Percentiles rank a stretch among this genome's conserved stretches.
phyloP scores from a whole-genome alignment of 148 eudicot species.

The Rhododendron simsii region DNA sequence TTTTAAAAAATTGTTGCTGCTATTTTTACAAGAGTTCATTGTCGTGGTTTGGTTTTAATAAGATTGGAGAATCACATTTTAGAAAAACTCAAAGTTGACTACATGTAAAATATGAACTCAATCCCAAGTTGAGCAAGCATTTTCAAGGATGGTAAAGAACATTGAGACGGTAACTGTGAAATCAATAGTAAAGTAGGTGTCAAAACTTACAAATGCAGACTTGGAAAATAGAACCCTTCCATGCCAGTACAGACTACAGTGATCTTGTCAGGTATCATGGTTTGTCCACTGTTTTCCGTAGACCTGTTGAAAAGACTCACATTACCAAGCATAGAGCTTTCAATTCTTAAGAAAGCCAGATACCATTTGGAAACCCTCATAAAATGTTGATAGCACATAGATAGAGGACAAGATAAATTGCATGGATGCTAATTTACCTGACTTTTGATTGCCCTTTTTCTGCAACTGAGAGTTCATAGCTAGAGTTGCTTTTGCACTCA shows the following conservation, averaged over 20 bases:
- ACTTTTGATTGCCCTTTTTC: conserved; percentile 19
- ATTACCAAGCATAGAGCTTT: background rate
- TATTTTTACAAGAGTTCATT: background rate
- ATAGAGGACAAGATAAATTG: background rate
- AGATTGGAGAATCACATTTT: background rate
- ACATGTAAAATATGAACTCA: background rate
- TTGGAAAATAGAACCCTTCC: conserved; percentile 67
- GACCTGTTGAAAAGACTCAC: conserved; percentile 22
- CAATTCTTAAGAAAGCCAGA: background rate
- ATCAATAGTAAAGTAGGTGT: background rate
- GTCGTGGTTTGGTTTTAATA: background rate
- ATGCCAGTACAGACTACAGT: conserved; percentile 77
- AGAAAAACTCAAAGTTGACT: background rate
- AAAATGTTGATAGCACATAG: background rate
- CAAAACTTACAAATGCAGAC: conserved; percentile 67
- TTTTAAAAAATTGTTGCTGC: background rate
- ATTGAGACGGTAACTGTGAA: background rate
- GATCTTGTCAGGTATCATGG: conserved; percentile 42
- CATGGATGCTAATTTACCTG: conserved; percentile 35
- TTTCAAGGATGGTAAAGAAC: background rate
- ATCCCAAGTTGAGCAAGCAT: background rate
- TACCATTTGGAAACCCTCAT: background rate
- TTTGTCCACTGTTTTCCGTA: conserved; percentile 28
- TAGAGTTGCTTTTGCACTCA: conserved; percentile 57
- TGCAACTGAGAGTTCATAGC: conserved; percentile 28